Percentiles rank a stretch among this genome's conserved stretches.
These are phyloP conservation scores for Rhodofomes roseus DNA, from an alignment of 1,284 basidiomycete species.

Conservation along the genomic window DNA sequence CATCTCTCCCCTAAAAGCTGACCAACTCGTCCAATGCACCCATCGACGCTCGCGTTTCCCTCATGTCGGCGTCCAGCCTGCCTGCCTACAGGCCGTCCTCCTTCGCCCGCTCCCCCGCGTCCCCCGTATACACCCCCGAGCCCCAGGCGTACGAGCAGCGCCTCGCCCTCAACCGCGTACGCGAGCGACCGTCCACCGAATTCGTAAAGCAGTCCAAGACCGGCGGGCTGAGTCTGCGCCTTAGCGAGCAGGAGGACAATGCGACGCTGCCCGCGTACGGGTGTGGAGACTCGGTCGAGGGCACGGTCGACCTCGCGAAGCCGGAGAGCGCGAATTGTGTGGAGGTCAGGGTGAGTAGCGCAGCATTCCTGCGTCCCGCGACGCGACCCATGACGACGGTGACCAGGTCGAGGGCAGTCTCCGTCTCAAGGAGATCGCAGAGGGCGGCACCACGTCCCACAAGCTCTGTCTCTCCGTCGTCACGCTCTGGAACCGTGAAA, in stretches of 20 bases:
- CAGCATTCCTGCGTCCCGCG: background rate
- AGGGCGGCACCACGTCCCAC: slow-evolving; percentile 50
- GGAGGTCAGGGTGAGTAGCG: slow-evolving; percentile 52
- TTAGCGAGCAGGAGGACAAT: slow-evolving; percentile 49
- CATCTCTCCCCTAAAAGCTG: background rate
- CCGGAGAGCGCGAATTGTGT: slow-evolving; percentile 53
- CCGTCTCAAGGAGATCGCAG: slow-evolving; percentile 59
- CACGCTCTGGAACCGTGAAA: slow-evolving; percentile 55
- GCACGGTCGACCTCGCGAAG: slow-evolving; percentile 53
- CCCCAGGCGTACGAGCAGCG: slow-evolving; percentile 53
- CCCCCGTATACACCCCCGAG: slow-evolving; percentile 36
- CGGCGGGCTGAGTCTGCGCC: slow-evolving; percentile 46
- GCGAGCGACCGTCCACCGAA: slow-evolving; percentile 38
- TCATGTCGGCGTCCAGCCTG: slow-evolving; percentile 34
- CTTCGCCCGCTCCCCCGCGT: slow-evolving; percentile 25
- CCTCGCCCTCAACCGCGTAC: slow-evolving; percentile 39
- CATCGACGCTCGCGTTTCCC: background rate
- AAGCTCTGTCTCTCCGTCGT: slow-evolving; percentile 49
- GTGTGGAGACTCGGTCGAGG: slow-evolving; percentile 47
- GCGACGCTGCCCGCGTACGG: slow-evolving; percentile 55
- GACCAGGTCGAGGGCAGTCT: slow-evolving; percentile 57
- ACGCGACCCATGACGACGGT: background rate
- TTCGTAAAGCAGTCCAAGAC: slow-evolving; percentile 61
- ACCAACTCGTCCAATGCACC: background rate
- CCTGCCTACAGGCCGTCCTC: slow-evolving; percentile 26